Percentiles rank a stretch among this genome's conserved stretches.
Conservation (phyloP, 2,329 filamentous ascomycete species). For the Fusarium sp. region DNA sequence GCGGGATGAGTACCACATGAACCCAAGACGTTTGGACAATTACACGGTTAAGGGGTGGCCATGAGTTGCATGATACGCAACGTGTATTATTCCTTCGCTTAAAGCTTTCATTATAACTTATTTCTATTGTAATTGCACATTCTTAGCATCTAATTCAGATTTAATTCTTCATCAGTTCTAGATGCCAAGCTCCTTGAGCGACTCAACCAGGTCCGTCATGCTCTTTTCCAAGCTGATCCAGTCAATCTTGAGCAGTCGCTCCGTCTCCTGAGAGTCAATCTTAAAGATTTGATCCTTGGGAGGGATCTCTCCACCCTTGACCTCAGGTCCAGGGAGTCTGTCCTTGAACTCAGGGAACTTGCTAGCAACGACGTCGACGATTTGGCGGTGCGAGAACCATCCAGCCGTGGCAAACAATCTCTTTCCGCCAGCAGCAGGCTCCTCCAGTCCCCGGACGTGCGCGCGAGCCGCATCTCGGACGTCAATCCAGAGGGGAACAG, state of each 20-base stretch:
- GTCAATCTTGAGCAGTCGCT: slow-evolving; percentile 69
- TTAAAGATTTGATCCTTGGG: slow-evolving; percentile 58
- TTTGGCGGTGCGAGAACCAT: slow-evolving; percentile 58
- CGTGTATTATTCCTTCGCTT: slow-evolving; percentile 7
- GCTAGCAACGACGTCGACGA: slow-evolving; percentile 57
- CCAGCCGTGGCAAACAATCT: slow-evolving; percentile 63
- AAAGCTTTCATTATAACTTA: slow-evolving; percentile 10
- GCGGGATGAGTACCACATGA: neutral
- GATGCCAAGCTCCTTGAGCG: slow-evolving; percentile 61
- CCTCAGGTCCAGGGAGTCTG: slow-evolving; percentile 58
- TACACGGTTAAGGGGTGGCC: slow-evolving; percentile 4
- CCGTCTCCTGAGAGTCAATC: slow-evolving; percentile 68
- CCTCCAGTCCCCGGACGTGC: slow-evolving; percentile 64
- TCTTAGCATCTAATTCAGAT: slow-evolving; percentile 1
- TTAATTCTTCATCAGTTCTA: slow-evolving; percentile 18
- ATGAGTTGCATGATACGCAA: slow-evolving; percentile 13
- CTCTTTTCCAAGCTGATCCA: slow-evolving; percentile 71
- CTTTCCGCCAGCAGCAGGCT: slow-evolving; percentile 59
- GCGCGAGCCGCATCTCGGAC: slow-evolving; percentile 66
- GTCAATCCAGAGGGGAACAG: slow-evolving; percentile 62
- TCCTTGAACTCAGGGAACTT: slow-evolving; percentile 63
- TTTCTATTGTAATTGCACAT: neutral
- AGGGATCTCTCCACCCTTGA: slow-evolving; percentile 56
- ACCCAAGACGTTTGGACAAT: neutral
- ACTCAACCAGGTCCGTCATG: slow-evolving; percentile 72